phyloP scores from a whole-genome alignment of 352 stramenopile species.

The Globisporangium radiosum region DNA sequence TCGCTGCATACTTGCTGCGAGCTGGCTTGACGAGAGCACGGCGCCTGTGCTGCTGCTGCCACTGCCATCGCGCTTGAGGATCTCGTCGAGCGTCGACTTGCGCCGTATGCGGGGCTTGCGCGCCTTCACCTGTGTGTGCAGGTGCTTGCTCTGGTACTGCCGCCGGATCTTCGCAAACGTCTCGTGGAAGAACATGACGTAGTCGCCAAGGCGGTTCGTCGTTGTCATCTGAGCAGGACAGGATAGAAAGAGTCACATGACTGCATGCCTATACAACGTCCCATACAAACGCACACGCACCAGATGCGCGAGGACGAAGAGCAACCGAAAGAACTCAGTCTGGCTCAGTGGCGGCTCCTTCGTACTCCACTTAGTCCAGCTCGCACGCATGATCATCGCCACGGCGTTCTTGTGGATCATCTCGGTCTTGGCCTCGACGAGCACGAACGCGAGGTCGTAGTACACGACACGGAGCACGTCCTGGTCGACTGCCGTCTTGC shows the following conservation, averaged over 20 bases:
- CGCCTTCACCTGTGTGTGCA: conserved; percentile 14
- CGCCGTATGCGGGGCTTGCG: conserved; percentile 20
- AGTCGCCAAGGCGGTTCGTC: conserved; percentile 59
- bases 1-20: not conserved
- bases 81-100: conserved; percentile 29
- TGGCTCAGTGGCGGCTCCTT: conserved; percentile 50
- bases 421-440: conserved; percentile 73
- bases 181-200: conserved; percentile 71
- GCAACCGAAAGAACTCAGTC: conserved; percentile 49
- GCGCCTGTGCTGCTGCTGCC: not conserved
- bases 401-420: conserved; percentile 76
- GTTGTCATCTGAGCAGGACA: conserved; percentile 46
- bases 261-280: not conserved
- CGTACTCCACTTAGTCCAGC: conserved; percentile 63
- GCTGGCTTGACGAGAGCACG: conserved; percentile 1
- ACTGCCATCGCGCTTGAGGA: conserved; percentile 10
- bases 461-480: conserved; percentile 63
- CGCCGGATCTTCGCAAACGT: conserved; percentile 50
- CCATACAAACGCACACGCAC: conserved; percentile 22
- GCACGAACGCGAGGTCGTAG: conserved; percentile 62
- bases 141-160: conserved; percentile 38
- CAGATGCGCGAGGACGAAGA: conserved; percentile 73
- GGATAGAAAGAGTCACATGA: no score
- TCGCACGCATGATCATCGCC: conserved; percentile 61
- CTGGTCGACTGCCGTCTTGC: conserved; percentile 36